Conservation (phyloP, 306 rosid species). For the Gastrolobium villosum region DNA sequence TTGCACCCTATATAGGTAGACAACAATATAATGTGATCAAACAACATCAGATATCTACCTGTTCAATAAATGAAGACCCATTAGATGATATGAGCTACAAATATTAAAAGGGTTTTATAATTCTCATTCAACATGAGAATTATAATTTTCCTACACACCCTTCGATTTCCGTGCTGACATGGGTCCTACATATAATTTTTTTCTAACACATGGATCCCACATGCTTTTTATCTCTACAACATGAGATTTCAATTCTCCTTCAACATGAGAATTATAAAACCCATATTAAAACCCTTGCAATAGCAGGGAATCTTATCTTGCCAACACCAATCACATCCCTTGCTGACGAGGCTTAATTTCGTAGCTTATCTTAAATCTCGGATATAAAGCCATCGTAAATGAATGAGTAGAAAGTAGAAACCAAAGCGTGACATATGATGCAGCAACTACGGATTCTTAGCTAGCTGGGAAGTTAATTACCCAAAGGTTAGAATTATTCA, state of each 20-base stretch:
- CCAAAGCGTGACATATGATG: slow-evolving; percentile 22
- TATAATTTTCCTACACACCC: too few relatives aligned
- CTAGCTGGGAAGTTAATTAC: not conserved
- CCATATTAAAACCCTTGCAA: slow-evolving; percentile 26
- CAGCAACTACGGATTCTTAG: slow-evolving; percentile 20
- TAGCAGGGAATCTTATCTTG: slow-evolving; percentile 54
- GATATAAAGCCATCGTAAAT: slow-evolving; percentile 13
- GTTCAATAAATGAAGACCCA: not conserved
- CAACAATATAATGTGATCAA: not conserved
- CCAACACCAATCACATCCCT: slow-evolving; percentile 43
- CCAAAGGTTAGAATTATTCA: not conserved
- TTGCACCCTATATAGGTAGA: not conserved
- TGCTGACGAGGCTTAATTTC: slow-evolving; percentile 43
- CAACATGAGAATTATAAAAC: too few relatives aligned
- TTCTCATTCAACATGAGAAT: too few relatives aligned
- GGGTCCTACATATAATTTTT: too few relatives aligned
- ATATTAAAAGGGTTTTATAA: too few relatives aligned
- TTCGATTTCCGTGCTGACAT: too few relatives aligned
- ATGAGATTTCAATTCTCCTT: too few relatives aligned
- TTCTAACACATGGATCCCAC: too few relatives aligned
- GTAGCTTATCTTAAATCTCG: slow-evolving; percentile 47
- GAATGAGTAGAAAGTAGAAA: not conserved
- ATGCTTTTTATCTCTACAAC: too few relatives aligned
- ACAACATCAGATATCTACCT: slow-evolving; percentile 24
- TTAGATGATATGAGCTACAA: not conserved